phyloP scores from a whole-genome alignment of 2,329 filamentous ascomycete genomes.

The Blastomyces emzantsi region DNA sequence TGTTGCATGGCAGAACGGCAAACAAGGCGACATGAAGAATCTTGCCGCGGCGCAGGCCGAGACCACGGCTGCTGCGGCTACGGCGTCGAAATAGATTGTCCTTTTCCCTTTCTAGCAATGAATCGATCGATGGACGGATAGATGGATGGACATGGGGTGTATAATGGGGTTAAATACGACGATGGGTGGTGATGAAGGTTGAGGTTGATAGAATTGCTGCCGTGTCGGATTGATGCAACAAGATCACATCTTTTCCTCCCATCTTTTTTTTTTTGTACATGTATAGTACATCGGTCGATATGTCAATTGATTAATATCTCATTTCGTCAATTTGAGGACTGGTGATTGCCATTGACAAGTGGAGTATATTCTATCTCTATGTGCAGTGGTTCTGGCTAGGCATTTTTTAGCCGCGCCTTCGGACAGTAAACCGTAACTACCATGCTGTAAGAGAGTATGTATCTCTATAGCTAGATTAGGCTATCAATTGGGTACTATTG shows the following conservation, averaged over 20 bases:
- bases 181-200: constrained; percentile 18
- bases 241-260: background rate
- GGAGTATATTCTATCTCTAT: background rate
- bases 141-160: constrained; percentile 15
- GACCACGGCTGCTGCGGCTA: constrained; percentile 34
- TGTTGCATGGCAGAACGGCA: constrained; percentile 65
- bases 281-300: constrained; percentile 2
- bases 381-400: background rate
- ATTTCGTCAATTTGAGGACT: background rate
- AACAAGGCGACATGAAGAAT: constrained; percentile 78
- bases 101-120: constrained; percentile 10
- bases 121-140: background rate
- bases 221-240: constrained; percentile 9
- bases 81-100: constrained; percentile 35
- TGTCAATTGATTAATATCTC: background rate
- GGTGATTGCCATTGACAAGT: background rate
- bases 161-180: constrained; percentile 1
- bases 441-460: background rate
- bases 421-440: background rate
- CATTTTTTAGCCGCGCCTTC: background rate
- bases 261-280: constrained; percentile 2
- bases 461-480: background rate
- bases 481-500: background rate
- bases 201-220: constrained; percentile 7
- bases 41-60: constrained; percentile 50